phyloP scores from a whole-genome alignment of 2,329 filamentous ascomycete genomes.

The Leptodontidium sp. region DNA sequence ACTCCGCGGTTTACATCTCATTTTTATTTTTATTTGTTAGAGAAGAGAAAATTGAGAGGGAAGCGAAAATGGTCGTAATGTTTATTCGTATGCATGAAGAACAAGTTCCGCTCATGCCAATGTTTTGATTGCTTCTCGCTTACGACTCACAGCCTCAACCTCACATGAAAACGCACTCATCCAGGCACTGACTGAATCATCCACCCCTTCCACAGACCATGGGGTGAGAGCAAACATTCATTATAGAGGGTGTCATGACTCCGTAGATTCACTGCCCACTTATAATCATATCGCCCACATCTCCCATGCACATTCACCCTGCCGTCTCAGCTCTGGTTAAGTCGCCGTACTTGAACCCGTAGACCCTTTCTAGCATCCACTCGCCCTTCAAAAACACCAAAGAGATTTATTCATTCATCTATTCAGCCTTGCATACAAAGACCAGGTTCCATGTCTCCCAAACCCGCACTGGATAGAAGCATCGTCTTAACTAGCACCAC shows the following conservation, averaged over 20 bases:
- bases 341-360: background rate
- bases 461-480: background rate
- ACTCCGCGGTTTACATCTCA: too few relatives aligned
- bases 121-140: conserved; percentile 13
- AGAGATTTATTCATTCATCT: conserved; percentile 3
- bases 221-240: background rate
- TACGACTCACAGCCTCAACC: background rate
- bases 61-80: too few relatives aligned
- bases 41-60: too few relatives aligned
- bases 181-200: background rate
- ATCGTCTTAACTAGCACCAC: conserved; percentile 1
- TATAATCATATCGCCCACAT: background rate
- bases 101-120: background rate
- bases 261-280: background rate
- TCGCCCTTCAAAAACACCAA: background rate
- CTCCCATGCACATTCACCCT: background rate
- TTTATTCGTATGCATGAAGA: background rate
- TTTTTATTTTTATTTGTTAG: too few relatives aligned
- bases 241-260: background rate
- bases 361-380: background rate
- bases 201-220: background rate
- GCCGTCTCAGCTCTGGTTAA: background rate
- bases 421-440: background rate
- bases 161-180: background rate
- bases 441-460: background rate